Conservation (phyloP, 208 protist genomes). For the Leishmania lainsoni region DNA sequence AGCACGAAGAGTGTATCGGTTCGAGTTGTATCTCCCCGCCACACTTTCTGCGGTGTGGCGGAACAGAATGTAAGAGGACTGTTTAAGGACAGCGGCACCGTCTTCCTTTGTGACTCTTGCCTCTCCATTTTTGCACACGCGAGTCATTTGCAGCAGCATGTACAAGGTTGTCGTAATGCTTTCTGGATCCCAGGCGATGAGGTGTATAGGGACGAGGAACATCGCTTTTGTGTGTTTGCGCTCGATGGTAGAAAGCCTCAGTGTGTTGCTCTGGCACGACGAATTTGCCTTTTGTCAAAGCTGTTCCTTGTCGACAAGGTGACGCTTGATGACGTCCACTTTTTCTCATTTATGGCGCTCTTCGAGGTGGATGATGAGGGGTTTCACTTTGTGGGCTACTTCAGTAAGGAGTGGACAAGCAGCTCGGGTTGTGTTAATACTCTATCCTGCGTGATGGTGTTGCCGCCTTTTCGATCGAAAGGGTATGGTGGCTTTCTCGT, state of each 20-base stretch:
- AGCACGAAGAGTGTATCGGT: slow-evolving; percentile 13
- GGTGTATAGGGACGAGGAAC: slow-evolving; percentile 48
- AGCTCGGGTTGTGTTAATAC: slow-evolving; percentile 66
- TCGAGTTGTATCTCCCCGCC: slow-evolving; percentile 37
- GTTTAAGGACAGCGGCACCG: slow-evolving; percentile 10
- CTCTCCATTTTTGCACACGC: slow-evolving; percentile 40
- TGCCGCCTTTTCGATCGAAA: slow-evolving; percentile 69
- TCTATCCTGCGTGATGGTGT: slow-evolving; percentile 77
- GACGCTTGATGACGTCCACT: slow-evolving; percentile 79
- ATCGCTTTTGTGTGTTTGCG: slow-evolving; percentile 50
- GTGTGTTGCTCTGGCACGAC: slow-evolving; percentile 47
- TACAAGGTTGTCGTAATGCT: slow-evolving; percentile 40
- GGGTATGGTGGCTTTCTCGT: slow-evolving; percentile 70
- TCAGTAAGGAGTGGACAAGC: slow-evolving; percentile 74
- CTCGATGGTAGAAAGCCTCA: slow-evolving; percentile 66
- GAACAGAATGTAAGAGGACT: slow-evolving; percentile 23
- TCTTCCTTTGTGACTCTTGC: slow-evolving; percentile 75
- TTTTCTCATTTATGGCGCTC: slow-evolving; percentile 66
- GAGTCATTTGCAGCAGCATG: slow-evolving; percentile 47
- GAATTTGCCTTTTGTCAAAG: slow-evolving; percentile 59
- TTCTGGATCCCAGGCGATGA: slow-evolving; percentile 79
- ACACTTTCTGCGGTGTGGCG: slow-evolving; percentile 34
- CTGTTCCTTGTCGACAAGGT: slow-evolving; percentile 75
- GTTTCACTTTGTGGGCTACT: slow-evolving; percentile 80
- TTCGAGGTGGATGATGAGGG: slow-evolving; percentile 78